These are phyloP conservation scores for Haplosporangium gracile DNA, from an alignment of 192 early-diverging fungal species.

Conservation along the genomic window DNA sequence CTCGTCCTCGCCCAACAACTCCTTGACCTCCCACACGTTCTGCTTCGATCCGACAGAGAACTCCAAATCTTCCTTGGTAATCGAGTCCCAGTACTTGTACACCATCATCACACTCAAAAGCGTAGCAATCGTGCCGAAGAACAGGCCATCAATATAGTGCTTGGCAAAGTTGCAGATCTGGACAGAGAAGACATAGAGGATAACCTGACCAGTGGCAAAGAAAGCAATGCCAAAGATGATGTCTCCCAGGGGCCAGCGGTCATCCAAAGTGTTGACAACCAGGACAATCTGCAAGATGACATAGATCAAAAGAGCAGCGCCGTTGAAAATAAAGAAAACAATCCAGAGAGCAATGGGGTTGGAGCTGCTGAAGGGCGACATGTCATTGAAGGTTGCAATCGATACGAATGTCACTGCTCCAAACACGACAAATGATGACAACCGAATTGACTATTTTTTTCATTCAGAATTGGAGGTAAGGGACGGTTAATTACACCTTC, in stretches of 20 bases:
- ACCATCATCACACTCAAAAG: constrained; percentile 94
- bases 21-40: constrained; percentile 88
- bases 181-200: constrained; percentile 76
- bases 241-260: constrained; percentile 90
- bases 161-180: constrained; percentile 82
- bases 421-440: constrained; percentile 80
- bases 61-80: constrained; percentile 94
- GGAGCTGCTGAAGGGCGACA: constrained; percentile 64
- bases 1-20: constrained; percentile 71
- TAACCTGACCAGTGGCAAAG: constrained; percentile 80
- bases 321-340: constrained; percentile 81
- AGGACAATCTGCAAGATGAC: constrained; percentile 86
- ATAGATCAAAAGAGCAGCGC: constrained; percentile 80
- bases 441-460: constrained; percentile 76
- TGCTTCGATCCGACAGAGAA: constrained; percentile 88
- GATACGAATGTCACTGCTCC: constrained; percentile 72
- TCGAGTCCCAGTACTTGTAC: constrained; percentile 95
- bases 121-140: constrained; percentile 86
- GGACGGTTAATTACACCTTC: background rate
- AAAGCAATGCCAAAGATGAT: constrained; percentile 84
- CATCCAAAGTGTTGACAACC: constrained; percentile 86
- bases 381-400: constrained; percentile 75
- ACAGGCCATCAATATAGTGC: constrained; percentile 93
- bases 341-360: constrained; percentile 77
- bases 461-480: background rate